These are phyloP conservation scores for Rhodamnia argentea DNA, from an alignment of 345 rosid species.

Conservation along the genomic window DNA sequence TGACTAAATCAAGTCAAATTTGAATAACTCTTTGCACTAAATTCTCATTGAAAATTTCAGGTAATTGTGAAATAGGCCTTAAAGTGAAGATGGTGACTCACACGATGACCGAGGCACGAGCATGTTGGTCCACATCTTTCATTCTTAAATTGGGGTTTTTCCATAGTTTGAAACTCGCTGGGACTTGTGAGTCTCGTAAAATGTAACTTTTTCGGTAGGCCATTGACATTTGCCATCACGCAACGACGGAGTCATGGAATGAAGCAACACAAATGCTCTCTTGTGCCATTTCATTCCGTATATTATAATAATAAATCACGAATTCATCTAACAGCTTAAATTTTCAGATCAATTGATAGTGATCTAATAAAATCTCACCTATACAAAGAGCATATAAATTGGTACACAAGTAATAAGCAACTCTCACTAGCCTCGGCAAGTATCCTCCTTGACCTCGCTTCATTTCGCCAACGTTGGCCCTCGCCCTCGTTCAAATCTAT, in stretches of 20 bases:
- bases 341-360: too few relatives aligned
- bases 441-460: too few relatives aligned
- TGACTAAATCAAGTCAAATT: background rate
- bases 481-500: too few relatives aligned
- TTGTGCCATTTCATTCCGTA: background rate
- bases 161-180: background rate
- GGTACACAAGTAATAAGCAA: too few relatives aligned
- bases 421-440: too few relatives aligned
- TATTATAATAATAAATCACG: too few relatives aligned
- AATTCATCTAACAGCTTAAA: too few relatives aligned
- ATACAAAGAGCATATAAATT: too few relatives aligned
- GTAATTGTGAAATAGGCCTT: background rate
- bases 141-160: background rate
- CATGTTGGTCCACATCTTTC: background rate
- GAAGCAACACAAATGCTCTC: background rate
- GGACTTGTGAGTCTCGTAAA: background rate
- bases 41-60: background rate
- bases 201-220: background rate
- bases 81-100: background rate
- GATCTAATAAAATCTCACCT: too few relatives aligned
- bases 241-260: background rate
- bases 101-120: background rate
- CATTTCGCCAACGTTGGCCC: too few relatives aligned
- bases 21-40: background rate
- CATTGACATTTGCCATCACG: background rate